Evolutionary conservation across 768 basidiomycete genomes (phyloP), one percentile per base, ranked within the genome.

Genomic region (Boletus rex-veris): DNA sequence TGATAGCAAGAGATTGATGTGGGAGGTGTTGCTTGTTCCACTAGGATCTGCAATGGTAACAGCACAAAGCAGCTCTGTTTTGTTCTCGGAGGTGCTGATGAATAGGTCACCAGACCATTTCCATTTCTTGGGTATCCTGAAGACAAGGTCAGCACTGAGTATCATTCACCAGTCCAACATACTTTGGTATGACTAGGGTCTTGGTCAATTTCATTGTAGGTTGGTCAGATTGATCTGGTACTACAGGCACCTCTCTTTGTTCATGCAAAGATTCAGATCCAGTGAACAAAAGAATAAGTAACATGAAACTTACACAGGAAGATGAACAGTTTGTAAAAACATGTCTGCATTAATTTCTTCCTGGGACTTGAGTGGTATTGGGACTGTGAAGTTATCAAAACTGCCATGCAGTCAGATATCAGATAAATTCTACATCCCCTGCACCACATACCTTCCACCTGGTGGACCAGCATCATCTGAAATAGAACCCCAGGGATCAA

Each of bases 21-120:
- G 72, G 49, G 83, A 66, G 36, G 80, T 79, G 7, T 70, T 66
- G 18, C 68, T 61, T 14, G 70, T 70, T 24, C 78, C 75, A 10
- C 74, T 73, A 4, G 75, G 63, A 36, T 84, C 80, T 47, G 70
- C 67, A 41, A 88, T 67, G 3, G 63, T 65, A 30, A 81, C 74
- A 35, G 78, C 71, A 68, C 85, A 85, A 0, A 84, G 58, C 7
- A 68, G 68, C 50, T 82, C 75, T 26, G 73, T 65, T 21, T 69
- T 67, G 19, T 70, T 71, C 5, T 69, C 64, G 18, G 66, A 65
- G 3, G 68, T 67, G 24, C 71, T 72, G 19, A 80, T 72, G 50
- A 75, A 74, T 28, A 88, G 70, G 19, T 79, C 70, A 21, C 85
- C 86, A 36, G 74, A 70, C 87, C 88, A 88, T 57, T 75, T 82